Conservation (phyloP, 441 rosid species). For the Gossypium gossypioides region DNA sequence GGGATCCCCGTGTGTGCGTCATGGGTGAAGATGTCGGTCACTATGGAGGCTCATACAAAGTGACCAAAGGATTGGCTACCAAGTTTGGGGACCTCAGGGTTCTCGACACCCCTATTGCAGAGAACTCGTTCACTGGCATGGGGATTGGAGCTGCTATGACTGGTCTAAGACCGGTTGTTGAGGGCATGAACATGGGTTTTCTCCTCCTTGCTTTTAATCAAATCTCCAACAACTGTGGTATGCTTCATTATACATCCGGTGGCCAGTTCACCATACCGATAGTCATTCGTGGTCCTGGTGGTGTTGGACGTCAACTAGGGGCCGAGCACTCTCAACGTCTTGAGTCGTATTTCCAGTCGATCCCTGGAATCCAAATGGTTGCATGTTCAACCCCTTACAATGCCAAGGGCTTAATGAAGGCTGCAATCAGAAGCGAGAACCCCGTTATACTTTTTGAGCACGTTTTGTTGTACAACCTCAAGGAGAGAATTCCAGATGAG, state of each 20-base stretch:
- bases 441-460: conserved; percentile 88
- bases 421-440: conserved; percentile 90
- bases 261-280: conserved; percentile 88
- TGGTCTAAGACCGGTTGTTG: conserved; percentile 80
- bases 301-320: conserved; percentile 92
- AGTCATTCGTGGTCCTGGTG: conserved; percentile 95
- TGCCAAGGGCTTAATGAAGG: conserved; percentile 96
- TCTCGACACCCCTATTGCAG: conserved; percentile 95
- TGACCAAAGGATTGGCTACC: conserved; percentile 61
- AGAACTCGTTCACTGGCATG: conserved; percentile 97
- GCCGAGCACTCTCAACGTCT: conserved; percentile 94
- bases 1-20: conserved; percentile 75
- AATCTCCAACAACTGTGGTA: conserved; percentile 96
- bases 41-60: conserved; percentile 96
- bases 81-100: conserved; percentile 93
- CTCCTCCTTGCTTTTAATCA: conserved; percentile 96
- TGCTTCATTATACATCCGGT: conserved; percentile 98
- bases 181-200: conserved; percentile 99
- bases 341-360: conserved; percentile 96
- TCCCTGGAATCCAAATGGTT: conserved; percentile 97
- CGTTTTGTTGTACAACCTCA: conserved; percentile 82
- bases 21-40: conserved; percentile 99
- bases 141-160: conserved; percentile 98
- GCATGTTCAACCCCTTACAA: conserved; percentile 94
- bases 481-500: conserved; percentile 78